Base-by-base conservation (phyloP, 495 filamentous ascomycete species). In the Penicillium cinerascens region DNA sequence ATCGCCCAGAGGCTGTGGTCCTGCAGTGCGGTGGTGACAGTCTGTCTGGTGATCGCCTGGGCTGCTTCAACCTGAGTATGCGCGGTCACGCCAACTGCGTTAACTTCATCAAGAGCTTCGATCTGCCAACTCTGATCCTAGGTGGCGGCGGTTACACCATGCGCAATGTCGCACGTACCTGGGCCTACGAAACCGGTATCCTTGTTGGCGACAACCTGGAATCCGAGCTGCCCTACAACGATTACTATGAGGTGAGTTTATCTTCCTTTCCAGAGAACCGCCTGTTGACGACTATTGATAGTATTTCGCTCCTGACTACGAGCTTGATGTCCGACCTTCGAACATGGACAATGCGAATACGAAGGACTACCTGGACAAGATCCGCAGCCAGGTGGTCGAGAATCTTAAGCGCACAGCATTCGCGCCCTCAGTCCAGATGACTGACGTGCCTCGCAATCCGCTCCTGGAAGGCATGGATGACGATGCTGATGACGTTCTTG, bases 311-410 rank as follows among this genome's bases (percentile, higher is more conserved):
- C 93, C 93, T 1, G 93, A 99, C 61, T 99, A 93, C 65, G 88
- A 96, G 66, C 82, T 99, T 23, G 87, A 97, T 62, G 93, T 99
- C 16, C 87, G 91, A 13, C 82, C 93, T 9, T 96, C 91, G 3
- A 99, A 99, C 58, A 99, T 97, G 93, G 93, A 99, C 66, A 99
- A 99, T 60, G 89, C 92, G 16, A 99, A 99, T 65, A 91, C 88
- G 26, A 79, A 76, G 52, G 93, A 97, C 60, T 99, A 99, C 54
- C 80, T 98, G 4, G 87, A 95, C 57, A 97, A 96, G 75, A 99
- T 99, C 70, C 92, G 90, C 65, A 83, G 78, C 18, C 84, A 92
- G 50, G 87, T 99, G 36, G 86, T 96, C 42, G 91, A 96, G 50
- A 99, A 99, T 61, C 81, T 99, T 4, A 87, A 87, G 59, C 87